Base-by-base conservation (phyloP, 2,329 filamentous ascomycete species). In the Magnaporthales sp. region DNA sequence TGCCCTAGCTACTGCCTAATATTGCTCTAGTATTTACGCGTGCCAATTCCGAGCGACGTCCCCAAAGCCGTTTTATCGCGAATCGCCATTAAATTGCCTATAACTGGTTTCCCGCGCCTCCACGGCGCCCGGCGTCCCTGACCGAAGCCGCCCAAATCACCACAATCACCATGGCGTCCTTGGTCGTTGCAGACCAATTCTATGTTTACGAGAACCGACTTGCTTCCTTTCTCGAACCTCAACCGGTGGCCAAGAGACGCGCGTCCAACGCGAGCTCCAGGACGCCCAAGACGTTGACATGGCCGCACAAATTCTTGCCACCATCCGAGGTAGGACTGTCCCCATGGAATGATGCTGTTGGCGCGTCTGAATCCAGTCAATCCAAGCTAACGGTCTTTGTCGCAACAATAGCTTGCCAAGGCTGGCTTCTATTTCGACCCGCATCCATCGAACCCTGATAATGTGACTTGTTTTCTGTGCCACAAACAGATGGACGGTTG, bases 391-490 rank as follows among this genome's bases (percentile, higher is more conserved):
- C 65, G 13, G 26, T 63, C 32, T 62, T 9, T 29, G 62, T 46
- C 30, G 66, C 29, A 58, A 22, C 61, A 4, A 19, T 74, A 97
- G 91, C 89, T 99, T 72, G 94, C 95, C 4, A 88, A 86, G 74
- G 94, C 95, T 67, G 95, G 95, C 51, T 97, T 99, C 80, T 95
- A 90, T 79, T 98, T 92, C 79, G 86, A 89, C 68, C 94, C 95
- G 1, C 87, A 86, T 15, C 82, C 86, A 65, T 84, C 86, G 62
- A 91, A 88, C 73, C 89, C 89, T 51, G 95, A 99, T 77, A 98
- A 98, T 76, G 91, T 91, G 63, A 86, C 87, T 71, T 99, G 95
- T 77, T 98, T 96, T 77, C 83, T 93, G 51, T 99, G 95, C 79
- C 81, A 87, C 69, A 91, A 92, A 75, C 87, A 89, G 66, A 84